These are phyloP conservation scores for Parasarocladium wereldwijsianum DNA, from an alignment of 2,329 filamentous ascomycete species.

Conservation along the genomic window DNA sequence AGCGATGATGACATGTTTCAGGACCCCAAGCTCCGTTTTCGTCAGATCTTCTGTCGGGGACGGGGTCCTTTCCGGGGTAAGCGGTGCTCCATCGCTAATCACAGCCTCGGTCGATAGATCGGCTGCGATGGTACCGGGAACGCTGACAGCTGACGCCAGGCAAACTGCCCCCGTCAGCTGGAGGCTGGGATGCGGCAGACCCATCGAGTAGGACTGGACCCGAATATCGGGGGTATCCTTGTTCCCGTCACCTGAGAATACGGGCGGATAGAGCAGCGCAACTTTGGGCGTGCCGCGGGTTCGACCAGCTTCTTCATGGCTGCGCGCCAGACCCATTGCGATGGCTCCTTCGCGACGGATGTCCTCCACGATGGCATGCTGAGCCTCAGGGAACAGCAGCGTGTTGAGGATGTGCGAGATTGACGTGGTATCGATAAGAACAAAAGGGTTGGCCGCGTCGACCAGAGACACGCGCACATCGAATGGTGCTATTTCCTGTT, in stretches of 20 bases:
- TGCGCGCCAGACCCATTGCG: slow-evolving; percentile 38
- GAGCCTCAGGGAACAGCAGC: slow-evolving; percentile 2
- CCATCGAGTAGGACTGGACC: slow-evolving; percentile 32
- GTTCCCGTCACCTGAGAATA: not conserved
- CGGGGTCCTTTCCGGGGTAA: slow-evolving; percentile 10
- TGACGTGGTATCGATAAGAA: slow-evolving; percentile 33
- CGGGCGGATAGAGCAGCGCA: slow-evolving; percentile 29
- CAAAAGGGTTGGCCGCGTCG: slow-evolving; percentile 23
- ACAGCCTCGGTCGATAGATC: slow-evolving; percentile 6
- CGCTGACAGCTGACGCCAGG: slow-evolving; percentile 26
- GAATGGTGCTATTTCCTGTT: slow-evolving; percentile 11
- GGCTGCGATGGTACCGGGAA: slow-evolving; percentile 24
- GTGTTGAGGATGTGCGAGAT: slow-evolving; percentile 10
- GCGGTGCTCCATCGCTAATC: slow-evolving; percentile 2
- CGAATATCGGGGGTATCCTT: slow-evolving; percentile 20
- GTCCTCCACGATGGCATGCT: slow-evolving; percentile 23
- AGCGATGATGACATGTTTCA: slow-evolving; percentile 9
- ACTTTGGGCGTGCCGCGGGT: slow-evolving; percentile 36
- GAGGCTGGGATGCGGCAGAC: slow-evolving; percentile 33
- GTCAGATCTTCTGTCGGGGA: slow-evolving; percentile 7
- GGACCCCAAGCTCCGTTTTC: not conserved
- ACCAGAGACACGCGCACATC: slow-evolving; percentile 18
- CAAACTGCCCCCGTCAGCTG: slow-evolving; percentile 37
- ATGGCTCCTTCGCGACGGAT: slow-evolving; percentile 40
- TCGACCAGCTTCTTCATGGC: slow-evolving; percentile 17